Evolutionary conservation across 2,329 filamentous ascomycete species (phyloP).

Genomic region (Epichloe sp.): DNA sequence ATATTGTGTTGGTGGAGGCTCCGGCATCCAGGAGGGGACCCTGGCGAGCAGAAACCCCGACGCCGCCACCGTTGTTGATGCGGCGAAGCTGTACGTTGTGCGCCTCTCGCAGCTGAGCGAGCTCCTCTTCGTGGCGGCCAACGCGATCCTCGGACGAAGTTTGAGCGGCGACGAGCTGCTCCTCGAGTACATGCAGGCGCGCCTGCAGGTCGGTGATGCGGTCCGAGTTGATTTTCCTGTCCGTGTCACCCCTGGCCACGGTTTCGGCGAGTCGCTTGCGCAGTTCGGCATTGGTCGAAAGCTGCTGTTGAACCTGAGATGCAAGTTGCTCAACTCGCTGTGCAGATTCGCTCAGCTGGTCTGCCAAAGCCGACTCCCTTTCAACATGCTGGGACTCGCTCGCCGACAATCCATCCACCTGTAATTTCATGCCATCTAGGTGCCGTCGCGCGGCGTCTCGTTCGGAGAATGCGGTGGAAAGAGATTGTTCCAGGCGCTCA

Average conservation of each 20-base stretch:
- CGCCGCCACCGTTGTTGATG: slow-evolving; percentile 37
- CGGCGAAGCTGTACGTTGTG: slow-evolving; percentile 67
- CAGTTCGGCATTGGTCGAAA: slow-evolving; percentile 63
- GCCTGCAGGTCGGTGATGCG: slow-evolving; percentile 77
- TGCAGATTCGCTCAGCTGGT: slow-evolving; percentile 60
- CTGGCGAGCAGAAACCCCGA: slow-evolving; percentile 20
- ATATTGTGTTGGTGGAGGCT: slow-evolving; percentile 17
- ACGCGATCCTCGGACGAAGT: slow-evolving; percentile 77
- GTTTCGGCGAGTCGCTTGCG: slow-evolving; percentile 66
- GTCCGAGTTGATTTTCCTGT: slow-evolving; percentile 66
- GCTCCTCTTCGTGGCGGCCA: slow-evolving; percentile 73
- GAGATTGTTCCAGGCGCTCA: slow-evolving; percentile 52
- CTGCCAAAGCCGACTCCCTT: slow-evolving; percentile 51
- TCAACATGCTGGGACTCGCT: slow-evolving; percentile 43
- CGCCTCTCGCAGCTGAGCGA: slow-evolving; percentile 60
- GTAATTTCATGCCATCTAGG: slow-evolving; percentile 45
- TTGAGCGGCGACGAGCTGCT: slow-evolving; percentile 71
- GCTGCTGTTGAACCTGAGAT: slow-evolving; percentile 63
- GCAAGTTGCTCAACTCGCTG: slow-evolving; percentile 69
- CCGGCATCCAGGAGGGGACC: slow-evolving; percentile 22
- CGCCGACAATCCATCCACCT: slow-evolving; percentile 44
- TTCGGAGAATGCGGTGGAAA: slow-evolving; percentile 56
- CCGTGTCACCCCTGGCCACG: slow-evolving; percentile 69
- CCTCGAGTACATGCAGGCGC: slow-evolving; percentile 69
- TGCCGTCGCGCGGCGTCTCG: slow-evolving; percentile 59